Conservation (phyloP, 2,329 filamentous ascomycete genomes). For the Purpureocillium lavendulum region DNA sequence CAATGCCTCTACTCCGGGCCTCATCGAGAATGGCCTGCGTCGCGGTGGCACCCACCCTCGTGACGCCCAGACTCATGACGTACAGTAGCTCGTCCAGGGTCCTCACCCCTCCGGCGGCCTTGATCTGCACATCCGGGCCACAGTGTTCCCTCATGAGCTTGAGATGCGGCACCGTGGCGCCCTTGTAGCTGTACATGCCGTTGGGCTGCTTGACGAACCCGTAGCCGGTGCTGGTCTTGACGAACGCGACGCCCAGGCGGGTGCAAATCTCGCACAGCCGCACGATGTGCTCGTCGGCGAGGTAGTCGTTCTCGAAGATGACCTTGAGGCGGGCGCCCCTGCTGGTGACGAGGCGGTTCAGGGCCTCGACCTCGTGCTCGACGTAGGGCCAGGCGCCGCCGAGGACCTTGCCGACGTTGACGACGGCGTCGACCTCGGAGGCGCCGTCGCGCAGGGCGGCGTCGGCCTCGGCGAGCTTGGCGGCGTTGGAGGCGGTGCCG, state of each 20-base stretch:
- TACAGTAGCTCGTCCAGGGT: conserved; percentile 48
- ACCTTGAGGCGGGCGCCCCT: conserved; percentile 43
- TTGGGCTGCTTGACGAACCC: conserved; percentile 48
- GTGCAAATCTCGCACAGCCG: conserved; percentile 47
- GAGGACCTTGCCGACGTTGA: conserved; percentile 51
- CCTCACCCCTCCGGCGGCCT: conserved; percentile 49
- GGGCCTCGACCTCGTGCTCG: conserved; percentile 35
- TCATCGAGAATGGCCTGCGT: conserved; percentile 47
- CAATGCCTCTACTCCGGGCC: conserved; percentile 39
- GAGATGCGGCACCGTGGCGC: conserved; percentile 42
- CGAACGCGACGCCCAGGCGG: conserved; percentile 40
- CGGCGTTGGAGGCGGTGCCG: conserved; percentile 43
- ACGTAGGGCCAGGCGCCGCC: conserved; percentile 50
- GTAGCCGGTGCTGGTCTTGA: conserved; percentile 54
- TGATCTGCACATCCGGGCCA: conserved; percentile 39
- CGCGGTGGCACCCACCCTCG: conserved; percentile 46
- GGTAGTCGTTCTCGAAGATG: conserved; percentile 55
- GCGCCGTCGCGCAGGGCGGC: conserved; percentile 39
- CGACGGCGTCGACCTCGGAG: conserved; percentile 50
- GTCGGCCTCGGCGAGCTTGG: conserved; percentile 45
- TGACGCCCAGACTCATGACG: conserved; percentile 45
- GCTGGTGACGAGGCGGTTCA: conserved; percentile 39
- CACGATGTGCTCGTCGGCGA: conserved; percentile 39
- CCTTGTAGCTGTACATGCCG: conserved; percentile 43
- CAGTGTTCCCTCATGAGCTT: conserved; percentile 43